A percentile compares a stretch with the other conserved stretches of the same genome.
These are phyloP conservation scores for Leccinum imitatum DNA, from an alignment of 768 basidiomycete species.

Conservation along the genomic window DNA sequence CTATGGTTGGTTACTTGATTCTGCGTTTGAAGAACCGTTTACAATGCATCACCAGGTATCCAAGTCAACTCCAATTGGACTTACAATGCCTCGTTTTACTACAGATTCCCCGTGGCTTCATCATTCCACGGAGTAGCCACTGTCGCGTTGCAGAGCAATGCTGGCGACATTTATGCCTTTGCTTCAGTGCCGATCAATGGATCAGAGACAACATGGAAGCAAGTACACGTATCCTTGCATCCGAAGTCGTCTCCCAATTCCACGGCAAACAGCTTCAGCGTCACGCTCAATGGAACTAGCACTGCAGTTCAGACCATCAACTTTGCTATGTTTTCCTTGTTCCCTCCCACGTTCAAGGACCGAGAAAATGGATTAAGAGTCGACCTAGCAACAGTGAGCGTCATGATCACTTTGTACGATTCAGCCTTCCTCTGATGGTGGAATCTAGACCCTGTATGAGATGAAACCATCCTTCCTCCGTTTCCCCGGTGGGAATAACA, in stretches of 20 bases:
- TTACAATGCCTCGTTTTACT: conserved; percentile 62
- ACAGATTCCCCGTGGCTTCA: conserved; percentile 48
- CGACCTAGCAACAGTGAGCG: conserved; percentile 54
- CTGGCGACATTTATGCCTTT: conserved; percentile 44
- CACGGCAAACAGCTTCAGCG: conserved; percentile 49
- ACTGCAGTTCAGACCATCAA: conserved; percentile 45
- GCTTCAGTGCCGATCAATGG: conserved; percentile 39
- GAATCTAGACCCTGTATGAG: conserved; percentile 46
- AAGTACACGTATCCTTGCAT: conserved; percentile 42
- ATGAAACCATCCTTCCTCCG: conserved; percentile 63
- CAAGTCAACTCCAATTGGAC: conserved; percentile 49
- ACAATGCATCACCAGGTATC: conserved; percentile 42
- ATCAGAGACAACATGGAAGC: conserved; percentile 49
- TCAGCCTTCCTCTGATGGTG: not conserved
- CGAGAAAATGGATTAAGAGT: conserved; percentile 59
- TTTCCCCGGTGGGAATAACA: conserved; percentile 67
- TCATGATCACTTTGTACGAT: not conserved
- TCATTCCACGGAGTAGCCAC: conserved; percentile 40
- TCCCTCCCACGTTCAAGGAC: conserved; percentile 67
- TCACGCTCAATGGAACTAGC: conserved; percentile 47
- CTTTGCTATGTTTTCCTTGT: conserved; percentile 62
- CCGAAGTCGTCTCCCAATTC: conserved; percentile 42
- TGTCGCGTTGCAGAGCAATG: conserved; percentile 46
- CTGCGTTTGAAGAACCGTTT: not conserved
- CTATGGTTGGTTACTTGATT: conserved; percentile 40